Conservation (phyloP, 202 grass and related monocot genomes). For the Saccharum hybrid region DNA sequence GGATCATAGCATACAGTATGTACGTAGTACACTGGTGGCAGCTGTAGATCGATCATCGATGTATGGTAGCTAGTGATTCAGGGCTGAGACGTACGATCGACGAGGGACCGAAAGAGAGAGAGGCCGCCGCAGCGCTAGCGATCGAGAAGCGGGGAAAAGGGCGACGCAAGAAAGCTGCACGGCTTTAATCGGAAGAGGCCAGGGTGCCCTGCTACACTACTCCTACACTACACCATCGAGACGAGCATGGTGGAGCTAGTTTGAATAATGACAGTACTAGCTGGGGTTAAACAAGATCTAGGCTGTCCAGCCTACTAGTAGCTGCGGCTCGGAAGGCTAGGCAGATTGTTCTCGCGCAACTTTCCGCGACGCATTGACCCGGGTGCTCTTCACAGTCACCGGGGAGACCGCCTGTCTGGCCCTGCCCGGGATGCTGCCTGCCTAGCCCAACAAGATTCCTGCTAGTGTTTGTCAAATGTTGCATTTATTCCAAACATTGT, state of each 20-base stretch:
- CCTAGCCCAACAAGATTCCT: constrained; percentile 36
- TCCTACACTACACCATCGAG: no score
- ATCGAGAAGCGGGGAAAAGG: not conserved
- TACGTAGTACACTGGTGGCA: not conserved
- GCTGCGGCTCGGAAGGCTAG: not conserved
- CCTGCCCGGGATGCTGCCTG: not conserved
- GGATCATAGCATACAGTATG: not conserved
- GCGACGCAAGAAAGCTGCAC: constrained; percentile 33
- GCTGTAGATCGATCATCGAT: not conserved
- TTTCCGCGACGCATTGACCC: constrained; percentile 27
- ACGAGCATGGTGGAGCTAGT: no score
- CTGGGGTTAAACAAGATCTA: no score
- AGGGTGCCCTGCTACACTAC: no score
- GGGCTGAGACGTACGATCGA: not conserved
- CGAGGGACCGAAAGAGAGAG: not conserved
- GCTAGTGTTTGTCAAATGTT: constrained; percentile 26
- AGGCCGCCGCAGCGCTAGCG: not conserved
- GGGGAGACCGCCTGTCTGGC: not conserved
- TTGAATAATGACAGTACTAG: no score
- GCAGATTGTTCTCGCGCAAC: not conserved
- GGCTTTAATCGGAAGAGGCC: not conserved
- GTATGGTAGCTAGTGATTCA: not conserved
- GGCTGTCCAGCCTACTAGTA: not conserved
- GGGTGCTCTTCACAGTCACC: not conserved
- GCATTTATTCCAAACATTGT: constrained; percentile 28